These are phyloP conservation scores for Vitis cinerea DNA, from an alignment of 164 flowering plant genomes.

Conservation along the genomic window DNA sequence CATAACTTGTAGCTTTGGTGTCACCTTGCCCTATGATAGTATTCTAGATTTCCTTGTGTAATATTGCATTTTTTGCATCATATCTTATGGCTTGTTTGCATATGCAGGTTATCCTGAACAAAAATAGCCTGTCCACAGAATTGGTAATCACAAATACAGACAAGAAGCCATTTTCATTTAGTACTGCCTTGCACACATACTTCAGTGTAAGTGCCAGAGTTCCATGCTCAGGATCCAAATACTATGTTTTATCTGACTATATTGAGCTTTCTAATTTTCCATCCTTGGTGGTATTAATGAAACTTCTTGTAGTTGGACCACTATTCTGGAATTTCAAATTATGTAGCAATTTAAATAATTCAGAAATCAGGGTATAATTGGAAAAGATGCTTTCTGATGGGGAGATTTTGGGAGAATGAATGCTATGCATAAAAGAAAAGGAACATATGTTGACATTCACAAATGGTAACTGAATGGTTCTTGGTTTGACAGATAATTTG, in stretches of 20 bases:
- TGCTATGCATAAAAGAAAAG: neutral
- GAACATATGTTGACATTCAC: neutral
- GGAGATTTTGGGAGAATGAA: too few relatives aligned
- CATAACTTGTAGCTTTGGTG: neutral
- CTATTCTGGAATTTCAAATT: too few relatives aligned
- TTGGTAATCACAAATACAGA: conserved; percentile 71
- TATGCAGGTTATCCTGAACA: conserved; percentile 65
- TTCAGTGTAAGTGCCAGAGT: conserved; percentile 60
- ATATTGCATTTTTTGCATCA: neutral
- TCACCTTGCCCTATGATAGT: neutral
- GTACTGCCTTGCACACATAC: conserved; percentile 86
- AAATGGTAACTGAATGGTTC: neutral
- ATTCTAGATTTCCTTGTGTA: neutral
- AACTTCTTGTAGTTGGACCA: neutral
- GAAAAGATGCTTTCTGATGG: neutral
- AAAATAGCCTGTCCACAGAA: conserved; percentile 80
- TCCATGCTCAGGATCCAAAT: neutral
- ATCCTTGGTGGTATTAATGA: neutral
- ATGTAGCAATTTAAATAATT: too few relatives aligned
- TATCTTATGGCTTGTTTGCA: conserved; percentile 29
- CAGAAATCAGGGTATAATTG: too few relatives aligned
- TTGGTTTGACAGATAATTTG: neutral
- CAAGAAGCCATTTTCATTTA: conserved; percentile 72
- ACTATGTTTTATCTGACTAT: neutral
- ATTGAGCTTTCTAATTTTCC: neutral